Evolutionary conservation across 2,329 filamentous ascomycete species (phyloP), one percentile per base, ranked within the genome.

Genomic region (Aspergillus fischeri): DNA sequence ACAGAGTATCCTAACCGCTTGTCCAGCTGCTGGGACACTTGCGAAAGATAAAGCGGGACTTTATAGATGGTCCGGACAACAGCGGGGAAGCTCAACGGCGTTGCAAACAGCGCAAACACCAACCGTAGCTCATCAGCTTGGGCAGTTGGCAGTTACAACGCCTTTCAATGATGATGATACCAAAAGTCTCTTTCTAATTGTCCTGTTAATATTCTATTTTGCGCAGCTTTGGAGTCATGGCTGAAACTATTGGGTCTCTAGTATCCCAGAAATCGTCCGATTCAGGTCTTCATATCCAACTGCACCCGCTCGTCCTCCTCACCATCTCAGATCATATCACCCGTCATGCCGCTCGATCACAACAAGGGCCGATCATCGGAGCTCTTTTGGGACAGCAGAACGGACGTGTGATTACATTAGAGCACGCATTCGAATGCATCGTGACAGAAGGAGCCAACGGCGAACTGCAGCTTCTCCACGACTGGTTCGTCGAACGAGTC

Each of bases 321-420:
- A 95, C 90, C 63, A 94, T 99, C 68, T 96, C 93, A 65, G 94
- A 99, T 75, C 95, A 96, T 74, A 92, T 97, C 73, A 96, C 93
- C 57, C 86, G 94, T 59, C 92, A 96, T 74, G 90, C 88, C 1
- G 82, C 96, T 56, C 86, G 94, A 58, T 80, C 86, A 53, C 87
- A 92, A 67, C 73, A 80, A 20, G 90, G 90, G 0, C 91, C 92
- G 17, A 83, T 97, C 20, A 84, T 93, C 3, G 94, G 94, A 56
- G 92, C 89, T 53, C 81, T 99, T n/a, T 77, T 99, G 5, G 94
- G 94, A 17, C 90, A 94, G 70, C 92, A 97, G 67, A 90, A 91
- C 79, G 93, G 93, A 21, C 88, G 91, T 56, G 87, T 93, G 68
- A 88, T 97, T 66, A 96, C 91, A 9, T 87, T 97, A 63, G 93